These are phyloP conservation scores for Candida sanyaensis DNA, from an alignment of 1,139 yeast genomes.

Conservation along the genomic window DNA sequence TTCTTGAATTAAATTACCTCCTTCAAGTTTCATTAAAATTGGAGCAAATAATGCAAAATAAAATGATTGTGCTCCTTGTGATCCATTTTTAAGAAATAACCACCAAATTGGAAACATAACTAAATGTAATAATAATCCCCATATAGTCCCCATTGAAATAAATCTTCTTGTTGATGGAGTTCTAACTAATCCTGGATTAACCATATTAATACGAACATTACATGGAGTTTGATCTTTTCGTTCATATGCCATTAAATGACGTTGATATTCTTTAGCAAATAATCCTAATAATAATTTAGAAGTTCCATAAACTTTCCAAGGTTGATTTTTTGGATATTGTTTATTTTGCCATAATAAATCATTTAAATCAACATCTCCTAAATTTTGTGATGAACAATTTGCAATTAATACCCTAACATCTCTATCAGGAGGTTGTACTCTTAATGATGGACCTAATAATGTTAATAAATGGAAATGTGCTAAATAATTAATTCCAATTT, in stretches of 20 bases:
- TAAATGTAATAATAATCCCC: constrained; percentile 69
- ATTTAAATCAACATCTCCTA: constrained; percentile 63
- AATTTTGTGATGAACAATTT: constrained; percentile 73
- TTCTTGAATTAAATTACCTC: constrained; percentile 74
- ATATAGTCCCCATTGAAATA: constrained; percentile 71
- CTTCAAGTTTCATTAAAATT: constrained; percentile 54
- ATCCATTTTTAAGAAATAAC: constrained; percentile 71
- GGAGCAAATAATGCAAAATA: constrained; percentile 75
- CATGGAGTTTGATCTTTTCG: constrained; percentile 68
- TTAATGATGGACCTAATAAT: constrained; percentile 74
- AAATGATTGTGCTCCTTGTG: constrained; percentile 79
- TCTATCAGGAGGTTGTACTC: constrained; percentile 91
- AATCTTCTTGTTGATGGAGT: constrained; percentile 83
- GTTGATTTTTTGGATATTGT: constrained; percentile 59
- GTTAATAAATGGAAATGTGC: constrained; percentile 81
- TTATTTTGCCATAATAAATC: constrained; percentile 71
- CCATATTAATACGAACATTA: constrained; percentile 71
- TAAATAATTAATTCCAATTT: constrained; percentile 79
- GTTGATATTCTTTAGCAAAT: constrained; percentile 76
- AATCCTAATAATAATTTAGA: constrained; percentile 76
- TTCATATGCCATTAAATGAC: constrained; percentile 54
- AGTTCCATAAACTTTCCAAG: constrained; percentile 80
- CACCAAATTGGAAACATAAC: constrained; percentile 80
- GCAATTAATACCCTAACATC: constrained; percentile 82
- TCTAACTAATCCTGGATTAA: constrained; percentile 91